A percentile compares a stretch with the other conserved stretches of the same genome.
Conservation (phyloP, 208 protist species). For the Novymonas esmeraldas region DNA sequence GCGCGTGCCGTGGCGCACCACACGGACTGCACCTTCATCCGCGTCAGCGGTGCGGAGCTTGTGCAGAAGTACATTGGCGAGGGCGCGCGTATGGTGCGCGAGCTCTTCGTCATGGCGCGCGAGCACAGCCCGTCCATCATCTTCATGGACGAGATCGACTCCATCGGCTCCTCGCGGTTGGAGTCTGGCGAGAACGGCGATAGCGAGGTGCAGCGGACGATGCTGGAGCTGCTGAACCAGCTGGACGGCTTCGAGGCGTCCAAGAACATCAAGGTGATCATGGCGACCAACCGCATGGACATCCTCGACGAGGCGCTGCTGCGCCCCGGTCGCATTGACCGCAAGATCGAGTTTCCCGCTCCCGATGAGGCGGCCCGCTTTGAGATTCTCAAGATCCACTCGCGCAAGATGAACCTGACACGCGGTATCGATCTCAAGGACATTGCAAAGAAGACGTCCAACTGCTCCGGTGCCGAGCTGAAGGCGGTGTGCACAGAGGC, state of each 20-base stretch:
- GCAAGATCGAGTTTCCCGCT: slow-evolving; percentile 99
- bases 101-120: slow-evolving; percentile 99
- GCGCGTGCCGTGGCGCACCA: slow-evolving; percentile 99
- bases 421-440: slow-evolving; percentile 98
- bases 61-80: slow-evolving; percentile 99
- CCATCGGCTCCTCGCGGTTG: slow-evolving; percentile 96
- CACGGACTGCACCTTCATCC: slow-evolving; percentile 98
- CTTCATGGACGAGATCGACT: slow-evolving; percentile 99
- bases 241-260: slow-evolving; percentile 99
- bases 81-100: slow-evolving; percentile 99
- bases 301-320: slow-evolving; percentile 99
- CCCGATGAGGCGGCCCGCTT: slow-evolving; percentile 92
- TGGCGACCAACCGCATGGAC: slow-evolving; percentile 99
- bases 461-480: slow-evolving; percentile 99
- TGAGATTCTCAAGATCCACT: slow-evolving; percentile 99
- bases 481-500: slow-evolving; percentile 96
- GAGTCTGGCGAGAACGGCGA: slow-evolving; percentile 92
- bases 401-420: slow-evolving; percentile 99
- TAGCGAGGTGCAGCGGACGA: slow-evolving; percentile 99
- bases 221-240: slow-evolving; percentile 99
- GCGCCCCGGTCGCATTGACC: slow-evolving; percentile 99
- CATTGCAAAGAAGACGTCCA: slow-evolving; percentile 96
- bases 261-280: slow-evolving; percentile 99
- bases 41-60: slow-evolving; percentile 99
- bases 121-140: slow-evolving; percentile 99